Base-by-base conservation (phyloP, 192 early-diverging fungal genomes). In the Backusella luteola region DNA sequence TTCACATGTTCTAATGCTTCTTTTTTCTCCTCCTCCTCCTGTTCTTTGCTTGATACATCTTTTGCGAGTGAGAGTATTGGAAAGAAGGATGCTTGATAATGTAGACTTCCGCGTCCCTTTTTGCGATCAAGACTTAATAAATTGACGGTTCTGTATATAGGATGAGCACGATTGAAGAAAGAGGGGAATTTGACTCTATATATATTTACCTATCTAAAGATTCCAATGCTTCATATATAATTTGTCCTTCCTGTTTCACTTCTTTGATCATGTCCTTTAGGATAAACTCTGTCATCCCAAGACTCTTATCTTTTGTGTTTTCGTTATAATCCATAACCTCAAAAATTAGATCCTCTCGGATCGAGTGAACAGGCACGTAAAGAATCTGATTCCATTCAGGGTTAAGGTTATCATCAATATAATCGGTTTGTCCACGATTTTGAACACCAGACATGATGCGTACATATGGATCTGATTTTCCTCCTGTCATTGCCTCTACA, bases 341-440 rank as follows among this genome's bases (percentile, higher is more conserved):
- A 26, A 97, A 84, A n/a, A 86, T 84, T 49, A 99, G 75, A 19
- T 84, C 75, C 75, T 99, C 94, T 68, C 85, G 84, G 34, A 91
- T 80, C 8, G 93, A 90, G 76, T 92, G 94, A 44, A 92, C 86
- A 11, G 95, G 91, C 9, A 94, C 87, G 74, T 95, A 96, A 39
- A 94, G 89, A 34, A 90, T 90, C 83, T 96, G 96, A 80, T 96
- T 93, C 96, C 96, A 99, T 42, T 90, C 88, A 1, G 97, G 97
- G 66, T 95, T 90, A 72, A 97, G 79, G 21, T 92, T 91, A 76
- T 94, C 92, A 39, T 93, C 89, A 75, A 95, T 94, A 78, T 92
- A 87, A 35, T 92, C 90, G n/a, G 96, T 96, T 32, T 90, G 89
- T 36, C 89, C 93, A 70, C 94, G 84, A 21, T 87, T 77, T 56